phyloP scores from a whole-genome alignment of 306 rosid genomes.

The Rosa rugosa region DNA sequence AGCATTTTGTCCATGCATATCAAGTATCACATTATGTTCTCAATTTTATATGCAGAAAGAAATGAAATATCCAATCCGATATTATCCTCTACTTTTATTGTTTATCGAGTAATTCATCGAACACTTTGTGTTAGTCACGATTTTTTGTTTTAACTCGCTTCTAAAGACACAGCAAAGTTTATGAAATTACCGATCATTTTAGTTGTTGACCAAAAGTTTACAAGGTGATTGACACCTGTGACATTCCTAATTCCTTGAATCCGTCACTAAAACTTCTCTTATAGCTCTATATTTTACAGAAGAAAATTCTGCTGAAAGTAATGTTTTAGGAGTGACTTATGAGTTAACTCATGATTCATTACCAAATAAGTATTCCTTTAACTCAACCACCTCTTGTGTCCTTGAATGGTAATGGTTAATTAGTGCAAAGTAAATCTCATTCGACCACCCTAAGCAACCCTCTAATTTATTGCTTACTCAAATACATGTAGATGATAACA shows the following conservation, averaged over 20 bases:
- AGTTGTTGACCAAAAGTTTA: too few species aligned
- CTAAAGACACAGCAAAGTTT: too few species aligned
- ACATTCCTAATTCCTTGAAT: too few species aligned
- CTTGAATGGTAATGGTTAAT: not conserved
- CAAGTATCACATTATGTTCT: too few species aligned
- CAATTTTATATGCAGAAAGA: too few species aligned
- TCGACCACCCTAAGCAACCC: conserved; percentile 9
- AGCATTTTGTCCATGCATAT: not conserved
- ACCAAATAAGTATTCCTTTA: not conserved
- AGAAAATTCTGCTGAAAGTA: not conserved
- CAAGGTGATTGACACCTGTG: not conserved
- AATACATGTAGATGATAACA: not conserved
- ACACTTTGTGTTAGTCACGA: too few species aligned
- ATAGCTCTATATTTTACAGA: not conserved
- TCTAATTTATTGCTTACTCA: not conserved
- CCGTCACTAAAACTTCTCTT: not conserved
- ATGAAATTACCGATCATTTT: not conserved
- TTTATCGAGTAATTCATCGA: too few species aligned
- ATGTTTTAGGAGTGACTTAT: not conserved
- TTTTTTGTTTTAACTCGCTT: too few species aligned
- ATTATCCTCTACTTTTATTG: too few species aligned
- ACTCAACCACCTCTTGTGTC: not conserved
- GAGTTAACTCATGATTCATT: not conserved
- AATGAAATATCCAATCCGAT: too few species aligned
- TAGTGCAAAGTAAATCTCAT: not conserved